Evolutionary conservation across 192 early-diverging fungal genomes (phyloP).

Genomic region (Fimicolochytrium jonesii): DNA sequence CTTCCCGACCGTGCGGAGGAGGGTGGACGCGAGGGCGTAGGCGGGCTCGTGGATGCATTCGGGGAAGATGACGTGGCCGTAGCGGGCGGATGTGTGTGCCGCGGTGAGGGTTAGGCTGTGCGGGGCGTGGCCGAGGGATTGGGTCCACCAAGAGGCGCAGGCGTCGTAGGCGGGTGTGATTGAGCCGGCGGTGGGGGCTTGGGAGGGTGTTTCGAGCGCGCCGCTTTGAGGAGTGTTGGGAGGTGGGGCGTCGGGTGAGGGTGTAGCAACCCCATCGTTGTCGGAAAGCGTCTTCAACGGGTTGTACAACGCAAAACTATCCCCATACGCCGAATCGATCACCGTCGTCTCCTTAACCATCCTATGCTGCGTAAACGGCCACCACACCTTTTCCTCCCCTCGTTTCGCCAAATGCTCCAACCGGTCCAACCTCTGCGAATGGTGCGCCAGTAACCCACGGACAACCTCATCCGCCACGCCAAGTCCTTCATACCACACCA

Average conservation of each 20-base stretch:
- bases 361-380: constrained; percentile 78
- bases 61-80: constrained; percentile 79
- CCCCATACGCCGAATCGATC: constrained; percentile 71
- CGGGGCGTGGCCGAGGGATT: constrained; percentile 70
- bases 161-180: constrained; percentile 53
- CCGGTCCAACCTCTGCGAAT: constrained; percentile 50
- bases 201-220: neutral
- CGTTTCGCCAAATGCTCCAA: constrained; percentile 48
- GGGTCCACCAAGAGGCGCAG: constrained; percentile 81
- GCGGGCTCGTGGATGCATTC: constrained; percentile 68
- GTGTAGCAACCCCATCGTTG: neutral
- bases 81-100: constrained; percentile 65
- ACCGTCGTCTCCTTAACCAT: constrained; percentile 56
- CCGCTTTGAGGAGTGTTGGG: neutral
- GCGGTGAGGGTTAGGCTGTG: constrained; percentile 53
- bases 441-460: constrained; percentile 38
- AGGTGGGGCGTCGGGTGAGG: too few relatives aligned
- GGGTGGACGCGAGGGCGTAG: constrained; percentile 50
- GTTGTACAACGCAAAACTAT: constrained; percentile 56
- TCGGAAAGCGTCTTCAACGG: neutral
- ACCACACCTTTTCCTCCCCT: constrained; percentile 60
- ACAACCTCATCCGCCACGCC: constrained; percentile 46
- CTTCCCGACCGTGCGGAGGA: constrained; percentile 50
- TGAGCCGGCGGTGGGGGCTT: neutral
- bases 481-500: constrained; percentile 52